These are phyloP conservation scores for Gynandropsis gynandra DNA, from an alignment of 345 rosid species.

Conservation along the genomic window DNA sequence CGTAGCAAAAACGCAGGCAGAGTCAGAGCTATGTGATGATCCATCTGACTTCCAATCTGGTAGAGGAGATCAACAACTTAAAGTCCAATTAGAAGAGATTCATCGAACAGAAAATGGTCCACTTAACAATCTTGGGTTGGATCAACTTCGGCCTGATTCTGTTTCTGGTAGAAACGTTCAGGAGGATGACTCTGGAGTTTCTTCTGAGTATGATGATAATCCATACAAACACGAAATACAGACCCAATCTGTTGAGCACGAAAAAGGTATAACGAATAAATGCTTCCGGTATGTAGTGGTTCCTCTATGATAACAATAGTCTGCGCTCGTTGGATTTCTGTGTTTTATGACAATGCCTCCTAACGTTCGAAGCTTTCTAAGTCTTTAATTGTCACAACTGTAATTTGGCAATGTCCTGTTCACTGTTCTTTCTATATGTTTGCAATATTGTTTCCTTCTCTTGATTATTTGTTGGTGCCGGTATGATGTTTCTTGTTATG, in stretches of 20 bases:
- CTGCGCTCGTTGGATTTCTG: not conserved
- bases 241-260: conserved; percentile 47
- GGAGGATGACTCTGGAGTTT: conserved; percentile 53
- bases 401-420: too few relatives aligned
- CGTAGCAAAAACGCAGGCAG: conserved; percentile 40
- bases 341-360: conserved; percentile 4
- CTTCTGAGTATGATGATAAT: conserved; percentile 48
- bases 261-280: conserved; percentile 38
- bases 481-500: conserved; percentile 11
- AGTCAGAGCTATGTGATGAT: conserved; percentile 42
- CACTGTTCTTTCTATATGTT: conserved; percentile 6
- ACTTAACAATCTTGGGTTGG: conserved; percentile 31
- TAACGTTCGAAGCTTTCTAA: not conserved
- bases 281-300: not conserved
- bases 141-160: conserved; percentile 44
- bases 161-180: conserved; percentile 49
- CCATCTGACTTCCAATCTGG: conserved; percentile 47
- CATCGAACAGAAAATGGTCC: conserved; percentile 46
- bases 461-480: conserved; percentile 11
- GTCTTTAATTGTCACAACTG: too few relatives aligned
- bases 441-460: conserved; percentile 9
- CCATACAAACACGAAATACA: conserved; percentile 52
- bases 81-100: conserved; percentile 45
- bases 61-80: conserved; percentile 41
- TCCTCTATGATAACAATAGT: conserved; percentile 8